A percentile compares a stretch with the other conserved stretches of the same genome.
Conservation (phyloP, 2,329 filamentous ascomycete species). For the Dactylella cylindrospora region DNA sequence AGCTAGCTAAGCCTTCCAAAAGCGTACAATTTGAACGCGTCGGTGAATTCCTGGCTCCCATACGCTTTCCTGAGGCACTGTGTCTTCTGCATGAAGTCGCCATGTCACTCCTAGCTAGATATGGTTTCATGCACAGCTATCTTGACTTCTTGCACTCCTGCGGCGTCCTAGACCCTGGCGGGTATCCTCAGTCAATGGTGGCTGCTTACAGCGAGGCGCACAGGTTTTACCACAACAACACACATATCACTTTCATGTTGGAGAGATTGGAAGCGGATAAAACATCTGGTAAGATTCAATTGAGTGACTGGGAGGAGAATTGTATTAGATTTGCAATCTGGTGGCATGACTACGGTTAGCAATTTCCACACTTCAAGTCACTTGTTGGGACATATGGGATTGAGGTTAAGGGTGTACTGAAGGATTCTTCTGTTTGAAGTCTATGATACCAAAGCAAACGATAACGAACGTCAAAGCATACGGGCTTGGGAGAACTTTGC, state of each 20-base stretch:
- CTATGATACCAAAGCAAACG: slow-evolving; percentile 21
- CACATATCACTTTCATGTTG: slow-evolving; percentile 36
- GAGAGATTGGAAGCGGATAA: slow-evolving; percentile 23
- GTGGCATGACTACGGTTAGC: slow-evolving; percentile 42
- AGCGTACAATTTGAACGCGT: no score
- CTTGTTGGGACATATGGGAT: background rate
- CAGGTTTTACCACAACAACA: slow-evolving; percentile 28
- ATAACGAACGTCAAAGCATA: slow-evolving; percentile 35
- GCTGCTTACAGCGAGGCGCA: slow-evolving; percentile 17
- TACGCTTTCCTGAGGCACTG: no score
- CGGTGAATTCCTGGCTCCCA: no score
- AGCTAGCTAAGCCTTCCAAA: no score
- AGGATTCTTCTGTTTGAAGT: background rate
- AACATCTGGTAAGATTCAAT: background rate
- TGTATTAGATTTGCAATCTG: slow-evolving; percentile 32
- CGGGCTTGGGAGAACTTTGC: slow-evolving; percentile 30
- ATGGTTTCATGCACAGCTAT: slow-evolving; percentile 13
- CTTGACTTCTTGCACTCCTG: slow-evolving; percentile 22
- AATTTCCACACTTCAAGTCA: background rate
- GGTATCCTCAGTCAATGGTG: slow-evolving; percentile 7
- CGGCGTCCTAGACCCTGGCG: slow-evolving; percentile 13
- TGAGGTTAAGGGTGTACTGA: background rate
- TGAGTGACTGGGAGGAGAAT: slow-evolving; percentile 21
- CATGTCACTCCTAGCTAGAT: slow-evolving; percentile 2
- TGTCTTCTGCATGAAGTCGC: no score